A percentile compares a stretch with the other conserved stretches of the same genome.
Conservation (phyloP, 352 stramenopile genomes). For the Pythium brachiatum region DNA sequence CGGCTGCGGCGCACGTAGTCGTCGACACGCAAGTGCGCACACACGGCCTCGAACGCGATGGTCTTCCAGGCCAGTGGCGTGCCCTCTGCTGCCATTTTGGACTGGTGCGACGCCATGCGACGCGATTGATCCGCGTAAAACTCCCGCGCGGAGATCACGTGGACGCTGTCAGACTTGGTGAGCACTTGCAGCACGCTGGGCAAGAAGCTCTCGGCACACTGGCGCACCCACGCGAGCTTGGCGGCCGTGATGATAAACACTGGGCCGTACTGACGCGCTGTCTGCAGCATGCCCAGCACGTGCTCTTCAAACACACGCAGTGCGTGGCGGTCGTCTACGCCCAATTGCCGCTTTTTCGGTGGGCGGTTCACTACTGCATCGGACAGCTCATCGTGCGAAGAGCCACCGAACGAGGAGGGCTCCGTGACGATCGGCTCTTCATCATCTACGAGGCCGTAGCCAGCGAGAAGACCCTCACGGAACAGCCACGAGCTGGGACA, state of each 20-base stretch:
- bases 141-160: conserved; percentile 56
- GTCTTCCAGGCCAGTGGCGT: conserved; percentile 52
- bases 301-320: conserved; percentile 40
- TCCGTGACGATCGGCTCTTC: conserved; percentile 8
- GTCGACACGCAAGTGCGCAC: conserved; percentile 42
- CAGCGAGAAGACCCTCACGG: conserved; percentile 37
- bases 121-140: conserved; percentile 50
- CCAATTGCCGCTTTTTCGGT: conserved; percentile 25
- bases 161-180: conserved; percentile 35
- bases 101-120: conserved; percentile 16
- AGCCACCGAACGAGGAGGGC: conserved; percentile 8
- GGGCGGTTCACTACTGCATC: background rate
- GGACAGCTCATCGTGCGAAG: background rate
- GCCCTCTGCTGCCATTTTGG: conserved; percentile 20
- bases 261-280: conserved; percentile 36
- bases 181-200: conserved; percentile 39
- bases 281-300: conserved; percentile 40
- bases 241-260: conserved; percentile 70
- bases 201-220: conserved; percentile 42
- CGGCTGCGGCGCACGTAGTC: conserved; percentile 31
- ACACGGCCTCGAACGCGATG: conserved; percentile 50
- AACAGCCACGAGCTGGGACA: conserved; percentile 62
- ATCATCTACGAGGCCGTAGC: conserved; percentile 39
- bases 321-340: conserved; percentile 10
- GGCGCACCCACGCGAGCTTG: conserved; percentile 48